Evolutionary conservation across 495 filamentous ascomycete genomes (phyloP).

Genomic region (Annulohypoxylon nitens): DNA sequence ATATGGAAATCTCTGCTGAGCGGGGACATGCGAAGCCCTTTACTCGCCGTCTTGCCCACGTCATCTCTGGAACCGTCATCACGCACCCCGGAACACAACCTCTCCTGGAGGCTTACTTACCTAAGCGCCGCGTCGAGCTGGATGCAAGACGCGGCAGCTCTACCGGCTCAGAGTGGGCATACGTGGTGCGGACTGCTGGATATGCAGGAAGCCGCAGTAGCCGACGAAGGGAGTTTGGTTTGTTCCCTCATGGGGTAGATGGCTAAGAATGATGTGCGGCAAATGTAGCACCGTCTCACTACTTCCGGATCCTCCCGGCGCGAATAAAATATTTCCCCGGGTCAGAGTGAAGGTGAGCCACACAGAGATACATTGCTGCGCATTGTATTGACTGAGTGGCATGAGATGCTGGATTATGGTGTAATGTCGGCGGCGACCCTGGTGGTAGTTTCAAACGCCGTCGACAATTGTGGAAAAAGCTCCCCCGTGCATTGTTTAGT

Average conservation of each 20-base stretch:
- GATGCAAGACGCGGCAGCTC: slow-evolving; percentile 25
- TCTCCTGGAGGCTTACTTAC: slow-evolving; percentile 36
- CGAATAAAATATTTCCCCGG: slow-evolving; percentile 35
- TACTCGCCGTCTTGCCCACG: slow-evolving; percentile 46
- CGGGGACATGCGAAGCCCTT: slow-evolving; percentile 50
- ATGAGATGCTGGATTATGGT: slow-evolving; percentile 51
- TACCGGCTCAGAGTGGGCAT: slow-evolving; percentile 17
- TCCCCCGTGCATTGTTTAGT: slow-evolving; percentile 44
- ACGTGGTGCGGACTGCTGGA: slow-evolving; percentile 7
- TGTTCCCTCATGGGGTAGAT: slow-evolving; percentile 24
- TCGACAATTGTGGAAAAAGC: slow-evolving; percentile 25
- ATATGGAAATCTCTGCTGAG: slow-evolving; percentile 46
- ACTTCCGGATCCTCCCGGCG: slow-evolving; percentile 46
- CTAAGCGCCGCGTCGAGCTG: slow-evolving; percentile 50
- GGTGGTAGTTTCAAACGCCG: slow-evolving; percentile 33
- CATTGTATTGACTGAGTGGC: slow-evolving; percentile 36
- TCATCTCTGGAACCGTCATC: slow-evolving; percentile 33
- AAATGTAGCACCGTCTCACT: slow-evolving; percentile 52
- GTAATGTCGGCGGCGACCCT: slow-evolving; percentile 31
- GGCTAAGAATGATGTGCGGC: slow-evolving; percentile 45
- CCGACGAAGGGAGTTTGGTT: slow-evolving; percentile 38
- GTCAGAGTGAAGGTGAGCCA: slow-evolving; percentile 44
- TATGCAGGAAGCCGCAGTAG: slow-evolving; percentile 31
- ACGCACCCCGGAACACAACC: slow-evolving; percentile 26
- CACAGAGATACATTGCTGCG: slow-evolving; percentile 38